Evolutionary conservation across 768 basidiomycete genomes (phyloP), one percentile per base, ranked within the genome.

Genomic region (Chalciporus pseudorubinellus): DNA sequence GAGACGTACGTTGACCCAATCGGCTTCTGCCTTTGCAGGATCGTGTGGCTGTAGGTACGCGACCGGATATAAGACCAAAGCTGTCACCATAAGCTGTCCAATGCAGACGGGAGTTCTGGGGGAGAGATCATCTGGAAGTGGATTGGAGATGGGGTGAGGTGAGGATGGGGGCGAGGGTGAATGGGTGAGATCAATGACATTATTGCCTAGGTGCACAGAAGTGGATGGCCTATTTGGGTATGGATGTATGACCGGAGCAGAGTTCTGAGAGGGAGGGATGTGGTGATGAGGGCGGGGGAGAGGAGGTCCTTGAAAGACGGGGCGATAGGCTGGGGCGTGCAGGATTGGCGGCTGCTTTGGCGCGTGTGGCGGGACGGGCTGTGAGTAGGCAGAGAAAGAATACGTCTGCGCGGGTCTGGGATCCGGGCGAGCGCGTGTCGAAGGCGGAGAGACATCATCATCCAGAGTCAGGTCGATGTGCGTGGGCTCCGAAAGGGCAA

Each of bases 31-130:
- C 21, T 56, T 63, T 43, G 53, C 43, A 42, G 72, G 67, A 55
- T 77, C 76, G 46, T 74, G 77, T 20, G 72, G 71, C 40, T 71
- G 64, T 31, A 93, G 70, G 66, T 91, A 93, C 24, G 78, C 63
- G 16, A 88, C 80, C 8, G 88, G 91, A 67, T 92, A 90, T n/a
- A 93, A 76, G 29, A 95, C 83, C 22, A 95, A 80, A 13, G 90
- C 92, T 16, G 87, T 90, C 18, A 85, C 85, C n/a, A 77, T 76
- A 31, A 95, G 75, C 52, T 89, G 86, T 1, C 92, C 92, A 43
- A 95, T 92, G 67, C 93, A 95, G 46, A 95, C 83, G 14, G 90
- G 87, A 0, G 88, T 89, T 72, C 85, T 89, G 13, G 86, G 87
- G 6, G 87, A 77, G 16, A 89, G 69, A 40, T 89, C 85, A 9